Evolutionary conservation across 1,284 basidiomycete species (phyloP), one percentile per base, ranked within the genome.

Genomic region (Peniophora sp.): DNA sequence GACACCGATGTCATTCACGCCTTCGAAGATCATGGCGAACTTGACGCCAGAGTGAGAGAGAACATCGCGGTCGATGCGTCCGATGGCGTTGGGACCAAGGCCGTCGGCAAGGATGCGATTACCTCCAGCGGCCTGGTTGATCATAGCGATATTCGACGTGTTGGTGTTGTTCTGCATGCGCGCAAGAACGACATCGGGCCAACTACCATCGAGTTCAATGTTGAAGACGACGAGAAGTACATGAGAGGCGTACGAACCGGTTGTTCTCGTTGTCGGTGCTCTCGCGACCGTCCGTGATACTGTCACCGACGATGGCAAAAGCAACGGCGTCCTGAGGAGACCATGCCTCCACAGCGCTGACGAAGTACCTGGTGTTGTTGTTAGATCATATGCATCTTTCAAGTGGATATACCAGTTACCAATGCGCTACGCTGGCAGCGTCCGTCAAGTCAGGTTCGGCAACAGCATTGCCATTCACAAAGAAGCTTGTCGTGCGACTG

Each of bases 1-100:
- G 2, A 62, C 64, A 3, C 74, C 75, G 50, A 77, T 75, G 64
- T 77, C 74, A 66, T 77, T 78, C 39, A 76, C 71, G 49, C 76
- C 76, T 56, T 76, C 74, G 58, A 76, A 78, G 57, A 77, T 68
- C 66, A 78, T 72, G 23, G 65, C 70, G 61, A 66, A 75, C 36
- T 61, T 61, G 27, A 74, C 68, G 22, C 69, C 69, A 12, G 71
- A 63, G 34, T 75, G 74, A 2, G 72, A 54, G 47, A 78, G 66
- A 32, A 76, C 74, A 59, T 78, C 76, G 3, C 75, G 66, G 54
- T 76, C 73, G 60, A 76, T 70, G 18, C 75, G 72, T 12, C 69
- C 66, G 14, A 75, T 57, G 9, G 68, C 72, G 55, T 70, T 73
- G 2, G 76, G 74, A 0, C 75, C 76, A 3, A 73, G 66, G 1